phyloP scores from a whole-genome alignment of 176 grass and related monocot species.

The Guadua angustifolia region DNA sequence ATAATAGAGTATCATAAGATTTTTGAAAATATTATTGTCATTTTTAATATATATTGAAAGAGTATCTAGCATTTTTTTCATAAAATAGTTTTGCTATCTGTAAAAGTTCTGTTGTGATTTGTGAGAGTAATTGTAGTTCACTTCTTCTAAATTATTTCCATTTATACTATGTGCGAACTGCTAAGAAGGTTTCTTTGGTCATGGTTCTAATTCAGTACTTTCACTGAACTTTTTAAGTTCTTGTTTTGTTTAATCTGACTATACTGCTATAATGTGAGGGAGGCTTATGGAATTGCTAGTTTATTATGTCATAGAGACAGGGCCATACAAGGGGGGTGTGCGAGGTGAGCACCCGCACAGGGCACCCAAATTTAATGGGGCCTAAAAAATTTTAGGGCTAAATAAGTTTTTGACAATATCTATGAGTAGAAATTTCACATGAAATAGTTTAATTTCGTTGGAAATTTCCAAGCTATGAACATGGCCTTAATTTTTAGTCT shows the following conservation, averaged over 20 bases:
- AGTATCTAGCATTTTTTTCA: not conserved
- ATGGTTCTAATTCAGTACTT: slow-evolving; percentile 12
- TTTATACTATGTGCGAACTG: not conserved
- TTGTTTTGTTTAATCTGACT: slow-evolving; percentile 25
- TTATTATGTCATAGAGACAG: not conserved
- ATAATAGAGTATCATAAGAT: not conserved
- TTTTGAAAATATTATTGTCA: not conserved
- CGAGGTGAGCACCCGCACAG: too few relatives aligned
- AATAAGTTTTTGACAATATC: too few relatives aligned
- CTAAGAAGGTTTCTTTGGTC: not conserved
- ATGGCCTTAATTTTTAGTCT: too few relatives aligned
- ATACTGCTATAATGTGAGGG: slow-evolving; percentile 25
- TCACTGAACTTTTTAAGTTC: slow-evolving; percentile 22
- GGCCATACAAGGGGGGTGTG: too few relatives aligned
- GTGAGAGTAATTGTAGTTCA: slow-evolving; percentile 17
- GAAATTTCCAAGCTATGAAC: too few relatives aligned
- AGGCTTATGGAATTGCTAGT: not conserved
- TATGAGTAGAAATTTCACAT: too few relatives aligned
- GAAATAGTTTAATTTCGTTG: too few relatives aligned
- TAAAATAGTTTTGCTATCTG: slow-evolving; percentile 15
- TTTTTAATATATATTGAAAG: not conserved
- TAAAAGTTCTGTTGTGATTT: not conserved
- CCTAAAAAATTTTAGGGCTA: too few relatives aligned
- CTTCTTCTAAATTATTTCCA: not conserved
- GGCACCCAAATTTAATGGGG: too few relatives aligned